phyloP scores from a whole-genome alignment of 225 moss, liverwort and hornwort species.

The Pleurozium schreberi region DNA sequence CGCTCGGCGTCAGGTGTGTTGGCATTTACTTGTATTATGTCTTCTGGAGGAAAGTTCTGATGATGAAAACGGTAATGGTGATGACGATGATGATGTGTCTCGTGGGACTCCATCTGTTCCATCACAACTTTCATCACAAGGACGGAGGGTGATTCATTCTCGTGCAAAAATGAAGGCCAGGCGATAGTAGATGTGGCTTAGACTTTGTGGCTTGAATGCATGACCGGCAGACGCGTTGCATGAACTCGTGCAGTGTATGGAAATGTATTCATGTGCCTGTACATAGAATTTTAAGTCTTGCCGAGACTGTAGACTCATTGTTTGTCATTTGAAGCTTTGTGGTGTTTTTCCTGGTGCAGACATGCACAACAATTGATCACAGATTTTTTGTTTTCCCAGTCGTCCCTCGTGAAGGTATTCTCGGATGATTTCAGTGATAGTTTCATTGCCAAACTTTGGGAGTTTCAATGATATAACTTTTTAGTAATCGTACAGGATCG shows the following conservation, averaged over 20 bases:
- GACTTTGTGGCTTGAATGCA: not conserved
- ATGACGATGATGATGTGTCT: conserved; percentile 13
- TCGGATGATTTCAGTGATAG: not conserved
- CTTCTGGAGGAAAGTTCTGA: conserved; percentile 23
- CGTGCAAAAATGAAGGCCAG: conserved; percentile 39
- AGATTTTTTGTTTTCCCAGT: not conserved
- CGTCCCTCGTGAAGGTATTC: not conserved
- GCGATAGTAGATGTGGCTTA: conserved; percentile 4
- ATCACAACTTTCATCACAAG: conserved; percentile 8
- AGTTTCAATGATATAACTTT: not conserved
- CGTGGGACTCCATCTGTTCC: not conserved
- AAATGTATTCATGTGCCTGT: conserved; percentile 6
- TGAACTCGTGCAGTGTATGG: not conserved
- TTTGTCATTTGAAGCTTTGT: not conserved
- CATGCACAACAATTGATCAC: not conserved
- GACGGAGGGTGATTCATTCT: conserved; percentile 15
- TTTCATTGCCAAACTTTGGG: not conserved
- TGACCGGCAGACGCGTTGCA: not conserved
- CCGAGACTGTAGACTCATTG: not conserved
- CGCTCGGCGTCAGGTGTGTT: conserved; percentile 58
- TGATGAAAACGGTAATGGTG: conserved; percentile 19
- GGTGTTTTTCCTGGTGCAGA: not conserved
- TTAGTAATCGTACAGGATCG: not conserved
- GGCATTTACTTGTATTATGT: not conserved
- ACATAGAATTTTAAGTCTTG: not conserved